A percentile compares a stretch with the other conserved stretches of the same genome.
phyloP scores from a whole-genome alignment of 2,329 filamentous ascomycete species.

The Aspergillus sp. region DNA sequence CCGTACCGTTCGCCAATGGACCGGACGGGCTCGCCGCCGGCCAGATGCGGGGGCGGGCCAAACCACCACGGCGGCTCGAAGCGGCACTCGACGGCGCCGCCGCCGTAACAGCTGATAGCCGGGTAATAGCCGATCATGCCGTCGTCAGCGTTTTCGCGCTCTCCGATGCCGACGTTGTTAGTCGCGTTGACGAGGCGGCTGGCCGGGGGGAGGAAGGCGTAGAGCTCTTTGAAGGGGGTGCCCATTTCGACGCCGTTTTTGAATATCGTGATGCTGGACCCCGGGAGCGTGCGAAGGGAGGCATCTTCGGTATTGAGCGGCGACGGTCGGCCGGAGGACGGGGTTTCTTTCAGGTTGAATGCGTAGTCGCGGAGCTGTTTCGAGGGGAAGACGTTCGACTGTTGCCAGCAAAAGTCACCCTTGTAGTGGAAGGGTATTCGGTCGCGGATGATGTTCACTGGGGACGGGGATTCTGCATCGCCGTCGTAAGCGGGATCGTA shows the following conservation, averaged over 20 bases:
- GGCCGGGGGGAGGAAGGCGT: constrained; percentile 85
- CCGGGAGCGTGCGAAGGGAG: constrained; percentile 75
- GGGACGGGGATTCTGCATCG: constrained; percentile 43
- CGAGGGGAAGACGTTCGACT: constrained; percentile 53
- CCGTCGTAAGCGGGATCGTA: constrained; percentile 78
- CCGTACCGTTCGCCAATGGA: constrained; percentile 70
- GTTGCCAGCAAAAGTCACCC: constrained; percentile 82
- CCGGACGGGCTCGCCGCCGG: constrained; percentile 39
- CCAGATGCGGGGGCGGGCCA: constrained; percentile 53
- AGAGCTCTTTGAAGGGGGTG: constrained; percentile 75
- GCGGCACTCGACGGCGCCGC: constrained; percentile 84
- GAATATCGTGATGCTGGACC: constrained; percentile 79
- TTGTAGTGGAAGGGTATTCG: constrained; percentile 93
- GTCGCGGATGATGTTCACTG: constrained; percentile 80
- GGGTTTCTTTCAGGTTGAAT: constrained; percentile 37
- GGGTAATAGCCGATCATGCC: constrained; percentile 94
- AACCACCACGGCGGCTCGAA: constrained; percentile 92
- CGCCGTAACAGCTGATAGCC: constrained; percentile 82
- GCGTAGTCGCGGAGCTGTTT: constrained; percentile 73
- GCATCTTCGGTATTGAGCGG: constrained; percentile 59
- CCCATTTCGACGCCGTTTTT: constrained; percentile 85
- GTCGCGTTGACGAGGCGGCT: constrained; percentile 45
- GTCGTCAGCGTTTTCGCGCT: constrained; percentile 81
- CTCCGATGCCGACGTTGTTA: constrained; percentile 48
- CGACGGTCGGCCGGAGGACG: constrained; percentile 41